These are phyloP conservation scores for Chlamydomonas sp. DNA, from an alignment of 139 green algal genomes.

Conservation along the genomic window DNA sequence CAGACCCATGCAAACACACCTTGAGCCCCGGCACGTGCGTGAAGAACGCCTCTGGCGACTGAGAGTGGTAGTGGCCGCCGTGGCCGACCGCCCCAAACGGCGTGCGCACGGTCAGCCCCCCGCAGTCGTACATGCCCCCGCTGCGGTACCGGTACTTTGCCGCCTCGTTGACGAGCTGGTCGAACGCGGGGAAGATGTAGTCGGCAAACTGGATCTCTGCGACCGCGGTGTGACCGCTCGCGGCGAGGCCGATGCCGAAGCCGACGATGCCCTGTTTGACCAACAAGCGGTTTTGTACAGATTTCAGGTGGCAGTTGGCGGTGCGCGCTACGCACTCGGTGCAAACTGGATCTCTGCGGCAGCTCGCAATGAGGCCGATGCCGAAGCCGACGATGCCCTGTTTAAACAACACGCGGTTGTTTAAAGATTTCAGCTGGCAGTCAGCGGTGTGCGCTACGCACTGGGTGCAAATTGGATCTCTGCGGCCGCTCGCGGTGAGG, in stretches of 20 bases:
- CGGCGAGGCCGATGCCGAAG: conserved; percentile 79
- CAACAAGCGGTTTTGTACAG: no score
- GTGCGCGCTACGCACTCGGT: no score
- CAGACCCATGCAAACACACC: conserved; percentile 39
- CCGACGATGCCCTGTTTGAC: conserved; percentile 37
- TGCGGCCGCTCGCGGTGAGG: conserved; percentile 66
- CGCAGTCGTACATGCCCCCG: conserved; percentile 69
- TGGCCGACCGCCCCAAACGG: conserved; percentile 90
- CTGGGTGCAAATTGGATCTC: conserved; percentile 95
- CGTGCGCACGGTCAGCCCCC: conserved; percentile 79
- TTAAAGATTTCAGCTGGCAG: no score
- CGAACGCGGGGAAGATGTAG: conserved; percentile 92
- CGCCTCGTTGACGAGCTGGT: conserved; percentile 90
- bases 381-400: conserved; percentile 60
- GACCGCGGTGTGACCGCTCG: conserved; percentile 63
- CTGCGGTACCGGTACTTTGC: conserved; percentile 89
- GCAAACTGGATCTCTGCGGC: conserved; percentile 91
- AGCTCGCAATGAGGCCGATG: conserved; percentile 71
- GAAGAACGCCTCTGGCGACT: conserved; percentile 92
- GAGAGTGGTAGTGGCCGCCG: conserved; percentile 91
- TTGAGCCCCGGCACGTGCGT: conserved; percentile 80
- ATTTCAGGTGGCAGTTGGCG: no score
- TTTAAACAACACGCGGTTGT: no score
- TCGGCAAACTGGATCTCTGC: conserved; percentile 91
- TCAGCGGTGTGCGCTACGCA: no score